Evolutionary conservation across 1,284 basidiomycete species (phyloP).

Genomic region (Apiotrichum akiyoshidainum): DNA sequence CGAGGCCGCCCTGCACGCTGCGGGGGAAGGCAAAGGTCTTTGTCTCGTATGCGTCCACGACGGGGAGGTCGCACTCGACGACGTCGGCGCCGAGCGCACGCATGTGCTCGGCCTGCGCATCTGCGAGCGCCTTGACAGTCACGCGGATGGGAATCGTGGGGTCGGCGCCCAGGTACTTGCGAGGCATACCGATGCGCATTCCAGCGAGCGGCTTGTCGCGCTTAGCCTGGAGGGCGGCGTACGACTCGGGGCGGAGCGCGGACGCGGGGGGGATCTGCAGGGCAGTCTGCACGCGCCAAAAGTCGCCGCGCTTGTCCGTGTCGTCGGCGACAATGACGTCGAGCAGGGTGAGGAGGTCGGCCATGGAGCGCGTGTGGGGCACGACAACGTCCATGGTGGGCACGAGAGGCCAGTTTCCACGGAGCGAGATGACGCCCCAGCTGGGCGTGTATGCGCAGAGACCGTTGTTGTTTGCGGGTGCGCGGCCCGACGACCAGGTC

Average conservation of each 20-base stretch:
- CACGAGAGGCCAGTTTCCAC: slow-evolving; percentile 14
- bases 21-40: neutral
- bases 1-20: slow-evolving; percentile 13
- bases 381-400: slow-evolving; percentile 17
- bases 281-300: slow-evolving; percentile 9
- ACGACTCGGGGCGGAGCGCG: neutral
- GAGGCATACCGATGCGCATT: slow-evolving; percentile 8
- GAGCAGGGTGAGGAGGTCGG: slow-evolving; percentile 8
- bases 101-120: neutral
- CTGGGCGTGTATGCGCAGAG: slow-evolving; percentile 15
- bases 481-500: slow-evolving; percentile 12
- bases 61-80: slow-evolving; percentile 7
- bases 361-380: slow-evolving; percentile 13
- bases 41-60: slow-evolving; percentile 5
- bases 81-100: slow-evolving; percentile 12
- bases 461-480: slow-evolving; percentile 10
- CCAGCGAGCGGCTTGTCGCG: slow-evolving; percentile 1
- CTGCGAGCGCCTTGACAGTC: slow-evolving; percentile 1
- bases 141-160: neutral
- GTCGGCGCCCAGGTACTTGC: slow-evolving; percentile 8
- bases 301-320: slow-evolving; percentile 4
- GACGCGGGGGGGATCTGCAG: slow-evolving; percentile 3
- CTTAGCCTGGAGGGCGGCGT: neutral
- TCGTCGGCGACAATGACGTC: slow-evolving; percentile 13
- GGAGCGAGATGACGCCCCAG: slow-evolving; percentile 12